Evolutionary conservation across 352 stramenopile species (phyloP), one percentile per base, ranked within the genome.

Genomic region (Phytophthora palmivora): DNA sequence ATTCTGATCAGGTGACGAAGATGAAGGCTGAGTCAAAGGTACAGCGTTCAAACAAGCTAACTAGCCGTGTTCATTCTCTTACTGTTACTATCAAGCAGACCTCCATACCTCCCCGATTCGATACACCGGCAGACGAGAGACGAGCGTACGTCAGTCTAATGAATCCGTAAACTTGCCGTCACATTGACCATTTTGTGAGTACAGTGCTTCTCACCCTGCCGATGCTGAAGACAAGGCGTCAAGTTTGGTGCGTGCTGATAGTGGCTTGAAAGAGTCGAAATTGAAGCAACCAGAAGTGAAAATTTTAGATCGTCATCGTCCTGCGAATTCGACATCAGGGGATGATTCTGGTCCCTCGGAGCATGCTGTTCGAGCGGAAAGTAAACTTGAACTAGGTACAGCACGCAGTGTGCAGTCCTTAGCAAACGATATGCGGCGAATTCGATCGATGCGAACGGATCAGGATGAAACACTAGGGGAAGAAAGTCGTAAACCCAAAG

Each of bases 381-480:
- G 65, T 54, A 90, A 89, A 54, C 54, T 67, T 1, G 37, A 53
- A 8, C 33, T 42, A 12, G 21, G 30, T 49, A 81, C 82, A 56
- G 78, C 90, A 12, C 72, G 78, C n/a, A 94, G 83, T 22, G 85
- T 94, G 21, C 83, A 94, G 58, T 90, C 83, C 14, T 58, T 94
- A 14, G 85, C 85, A 18, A 90, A 91, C 63, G 85, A 94, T 48
- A 92, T 94, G 38, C 67, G 85, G 0, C 81, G 83, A 12, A 90
- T 94, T 38, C 72, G 83, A 22, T 94, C 85, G 1, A 70, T 87
- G 54, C 70, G 77, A 4, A 71, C 33, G 0, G 82, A 90, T 16
- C 22, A 63, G 0, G 58, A 64, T 33, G 18, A 28, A 32, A 16
- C 51, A 24, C 54, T 58, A 2, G 66, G 85, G 16, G 75, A 87